These are phyloP conservation scores for Arabidopsis suecica DNA, from an alignment of 345 rosid species.

Conservation along the genomic window DNA sequence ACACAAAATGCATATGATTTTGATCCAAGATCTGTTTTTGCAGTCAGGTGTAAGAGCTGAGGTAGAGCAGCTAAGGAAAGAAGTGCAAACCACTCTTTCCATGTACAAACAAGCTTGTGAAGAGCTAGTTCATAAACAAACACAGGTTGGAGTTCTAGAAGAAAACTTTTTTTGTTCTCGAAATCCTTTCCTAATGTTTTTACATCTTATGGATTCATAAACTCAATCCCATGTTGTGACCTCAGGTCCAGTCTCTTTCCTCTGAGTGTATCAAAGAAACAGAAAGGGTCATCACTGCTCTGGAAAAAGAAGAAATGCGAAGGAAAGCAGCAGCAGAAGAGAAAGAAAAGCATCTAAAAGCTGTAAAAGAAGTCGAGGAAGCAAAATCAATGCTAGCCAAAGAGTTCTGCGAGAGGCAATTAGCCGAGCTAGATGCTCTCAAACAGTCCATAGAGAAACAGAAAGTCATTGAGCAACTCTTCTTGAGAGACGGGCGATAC, in stretches of 20 bases:
- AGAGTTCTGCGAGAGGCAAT: slow-evolving; percentile 64
- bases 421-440: slow-evolving; percentile 71
- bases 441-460: slow-evolving; percentile 74
- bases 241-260: slow-evolving; percentile 72
- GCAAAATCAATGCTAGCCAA: slow-evolving; percentile 70
- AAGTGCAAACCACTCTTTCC: slow-evolving; percentile 61
- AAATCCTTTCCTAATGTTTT: neutral
- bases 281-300: slow-evolving; percentile 61
- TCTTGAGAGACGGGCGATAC: slow-evolving; percentile 66
- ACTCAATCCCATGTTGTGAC: slow-evolving; percentile 24
- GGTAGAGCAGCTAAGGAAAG: slow-evolving; percentile 66
- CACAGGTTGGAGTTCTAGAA: slow-evolving; percentile 53
- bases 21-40: slow-evolving; percentile 30
- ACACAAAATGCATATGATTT: slow-evolving; percentile 23
- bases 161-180: neutral
- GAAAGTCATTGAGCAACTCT: slow-evolving; percentile 65
- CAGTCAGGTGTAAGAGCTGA: slow-evolving; percentile 65
- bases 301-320: slow-evolving; percentile 68
- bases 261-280: slow-evolving; percentile 73
- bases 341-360: slow-evolving; percentile 68
- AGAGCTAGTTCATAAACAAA: slow-evolving; percentile 75
- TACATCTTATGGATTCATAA: slow-evolving; percentile 21
- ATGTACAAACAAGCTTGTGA: slow-evolving; percentile 77
- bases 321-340: slow-evolving; percentile 71
- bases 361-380: slow-evolving; percentile 69